Evolutionary conservation across 2,329 filamentous ascomycete species (phyloP).

Genomic region (Fusarium euwallaceae): DNA sequence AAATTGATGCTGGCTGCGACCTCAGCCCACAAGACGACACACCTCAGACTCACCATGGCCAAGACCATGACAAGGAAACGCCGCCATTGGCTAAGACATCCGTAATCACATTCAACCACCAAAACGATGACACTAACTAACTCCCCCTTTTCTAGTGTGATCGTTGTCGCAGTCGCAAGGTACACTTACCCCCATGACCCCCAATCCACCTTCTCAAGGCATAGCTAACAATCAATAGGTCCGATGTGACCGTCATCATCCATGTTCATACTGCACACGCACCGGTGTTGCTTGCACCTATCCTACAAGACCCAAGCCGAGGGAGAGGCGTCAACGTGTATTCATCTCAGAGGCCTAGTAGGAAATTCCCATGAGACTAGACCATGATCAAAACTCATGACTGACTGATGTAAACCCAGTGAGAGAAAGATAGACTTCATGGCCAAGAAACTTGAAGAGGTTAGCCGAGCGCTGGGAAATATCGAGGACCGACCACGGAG

Average conservation of each 20-base stretch:
- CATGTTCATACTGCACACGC: slow-evolving; percentile 24
- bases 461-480: background rate
- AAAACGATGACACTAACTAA: no score
- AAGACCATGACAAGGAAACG: slow-evolving; percentile 46
- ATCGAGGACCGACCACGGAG: background rate
- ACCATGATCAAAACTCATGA: background rate
- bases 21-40: slow-evolving; percentile 50
- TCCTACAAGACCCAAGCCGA: background rate
- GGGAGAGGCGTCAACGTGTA: background rate
- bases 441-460: background rate
- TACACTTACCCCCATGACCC: background rate
- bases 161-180: background rate
- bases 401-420: background rate
- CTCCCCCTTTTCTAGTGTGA: background rate
- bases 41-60: slow-evolving; percentile 60
- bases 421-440: background rate
- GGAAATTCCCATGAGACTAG: background rate
- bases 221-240: slow-evolving; percentile 49
- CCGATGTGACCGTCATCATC: slow-evolving; percentile 23
- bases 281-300: slow-evolving; percentile 13
- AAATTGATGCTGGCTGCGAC: background rate
- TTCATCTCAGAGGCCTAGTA: background rate
- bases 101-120: background rate
- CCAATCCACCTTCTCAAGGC: background rate
- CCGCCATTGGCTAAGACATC: background rate